A percentile compares a stretch with the other conserved stretches of the same genome.
Evolutionary conservation across 768 basidiomycete species (phyloP).

Genomic region (Suillus variegatus): DNA sequence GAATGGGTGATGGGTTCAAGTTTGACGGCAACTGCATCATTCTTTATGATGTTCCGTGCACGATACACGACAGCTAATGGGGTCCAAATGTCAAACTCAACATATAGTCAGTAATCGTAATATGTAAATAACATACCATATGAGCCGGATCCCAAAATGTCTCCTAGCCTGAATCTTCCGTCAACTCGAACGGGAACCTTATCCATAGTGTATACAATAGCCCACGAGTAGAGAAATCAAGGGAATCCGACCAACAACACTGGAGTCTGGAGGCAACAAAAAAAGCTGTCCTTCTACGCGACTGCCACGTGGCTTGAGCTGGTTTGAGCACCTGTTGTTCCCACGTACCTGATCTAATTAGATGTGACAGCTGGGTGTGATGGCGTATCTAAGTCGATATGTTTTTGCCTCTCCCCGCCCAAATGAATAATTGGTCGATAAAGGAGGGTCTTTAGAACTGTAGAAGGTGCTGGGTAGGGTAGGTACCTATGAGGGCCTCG

Average conservation of each 20-base stretch:
- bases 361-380: no score
- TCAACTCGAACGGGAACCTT: neutral
- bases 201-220: neutral
- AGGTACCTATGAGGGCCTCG: no score
- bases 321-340: neutral
- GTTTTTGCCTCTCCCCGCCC: no score
- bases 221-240: neutral
- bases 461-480: no score
- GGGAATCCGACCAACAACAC: neutral
- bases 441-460: no score
- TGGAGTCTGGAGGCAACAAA: neutral
- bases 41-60: neutral
- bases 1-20: no score
- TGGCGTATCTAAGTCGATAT: no score
- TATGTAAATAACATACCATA: neutral
- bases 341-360: no score
- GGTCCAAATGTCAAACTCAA: neutral
- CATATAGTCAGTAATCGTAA: neutral
- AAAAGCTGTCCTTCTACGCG: no score
- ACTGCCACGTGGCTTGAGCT: no score
- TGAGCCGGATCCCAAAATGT: neutral
- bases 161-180: neutral
- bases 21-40: neutral
- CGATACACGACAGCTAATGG: neutral
- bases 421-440: no score